Conservation (phyloP, 306 rosid genomes). For the Lupinus albus region DNA sequence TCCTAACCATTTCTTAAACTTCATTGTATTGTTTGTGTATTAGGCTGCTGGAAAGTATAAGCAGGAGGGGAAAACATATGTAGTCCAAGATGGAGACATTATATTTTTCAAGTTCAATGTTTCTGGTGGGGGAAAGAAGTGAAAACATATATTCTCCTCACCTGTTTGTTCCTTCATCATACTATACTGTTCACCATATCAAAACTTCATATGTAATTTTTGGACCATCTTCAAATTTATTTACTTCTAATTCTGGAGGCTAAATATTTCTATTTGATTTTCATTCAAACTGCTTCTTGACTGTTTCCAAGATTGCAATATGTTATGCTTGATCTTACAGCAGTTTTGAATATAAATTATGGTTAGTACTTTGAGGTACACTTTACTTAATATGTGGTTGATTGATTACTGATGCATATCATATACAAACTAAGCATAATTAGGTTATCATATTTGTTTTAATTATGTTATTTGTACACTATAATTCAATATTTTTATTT, state of each 20-base stretch:
- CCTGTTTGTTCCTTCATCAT: background rate
- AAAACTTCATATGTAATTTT: conserved; percentile 45
- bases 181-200: conserved; percentile 29
- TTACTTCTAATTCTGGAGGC: conserved; percentile 5
- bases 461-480: too few relatives aligned
- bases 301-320: conserved; percentile 24
- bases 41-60: conserved; percentile 93
- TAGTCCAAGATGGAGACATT: conserved; percentile 91
- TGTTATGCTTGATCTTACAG: conserved; percentile 17
- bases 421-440: too few relatives aligned
- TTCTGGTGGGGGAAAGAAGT: conserved; percentile 98
- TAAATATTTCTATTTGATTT: conserved; percentile 27
- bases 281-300: conserved; percentile 7
- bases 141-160: conserved; percentile 39
- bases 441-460: too few relatives aligned
- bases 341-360: too few relatives aligned
- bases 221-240: conserved; percentile 30
- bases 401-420: too few relatives aligned
- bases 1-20: conserved; percentile 8
- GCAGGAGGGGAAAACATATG: conserved; percentile 93
- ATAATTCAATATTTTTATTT: too few relatives aligned
- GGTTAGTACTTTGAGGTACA: too few relatives aligned
- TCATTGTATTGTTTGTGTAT: conserved; percentile 3
- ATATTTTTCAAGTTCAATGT: conserved; percentile 95
- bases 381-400: too few relatives aligned